These are phyloP conservation scores for Cercospora berteroae DNA, from an alignment of 2,329 filamentous ascomycete species.

Conservation along the genomic window DNA sequence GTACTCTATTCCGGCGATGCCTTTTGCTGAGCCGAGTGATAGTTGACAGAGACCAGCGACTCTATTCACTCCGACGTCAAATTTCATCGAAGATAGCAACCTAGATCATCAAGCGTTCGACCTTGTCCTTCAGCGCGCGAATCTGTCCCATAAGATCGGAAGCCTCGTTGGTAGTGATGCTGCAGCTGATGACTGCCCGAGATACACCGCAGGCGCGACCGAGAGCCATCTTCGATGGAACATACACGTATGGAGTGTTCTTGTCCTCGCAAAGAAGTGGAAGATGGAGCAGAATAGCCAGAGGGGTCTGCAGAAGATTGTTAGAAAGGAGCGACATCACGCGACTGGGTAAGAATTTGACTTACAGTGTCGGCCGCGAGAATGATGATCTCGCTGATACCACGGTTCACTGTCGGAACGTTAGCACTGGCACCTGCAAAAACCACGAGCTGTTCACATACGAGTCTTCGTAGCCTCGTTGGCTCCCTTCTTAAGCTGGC, in stretches of 20 bases:
- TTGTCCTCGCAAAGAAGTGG: conserved; percentile 79
- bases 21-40: neutral
- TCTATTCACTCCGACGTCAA: neutral
- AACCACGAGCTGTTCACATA: neutral
- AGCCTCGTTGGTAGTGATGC: conserved; percentile 88
- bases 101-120: conserved; percentile 89
- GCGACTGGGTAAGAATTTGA: neutral
- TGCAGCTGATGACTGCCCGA: conserved; percentile 79
- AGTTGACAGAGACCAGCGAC: neutral
- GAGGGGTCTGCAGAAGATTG: conserved; percentile 53
- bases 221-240: conserved; percentile 72
- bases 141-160: conserved; percentile 87
- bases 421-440: neutral
- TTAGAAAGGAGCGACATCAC: neutral
- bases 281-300: conserved; percentile 85
- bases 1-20: neutral
- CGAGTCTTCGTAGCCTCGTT: conserved; percentile 81
- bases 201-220: conserved; percentile 87
- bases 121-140: conserved; percentile 85
- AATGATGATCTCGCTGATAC: conserved; percentile 84
- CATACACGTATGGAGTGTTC: conserved; percentile 62
- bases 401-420: conserved; percentile 63
- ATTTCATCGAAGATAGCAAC: neutral
- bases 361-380: conserved; percentile 74
- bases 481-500: conserved; percentile 82